Percentiles rank a stretch among this genome's conserved stretches.
Evolutionary conservation across 2,329 filamentous ascomycete genomes (phyloP).

Genomic region (Fusarium sp.): DNA sequence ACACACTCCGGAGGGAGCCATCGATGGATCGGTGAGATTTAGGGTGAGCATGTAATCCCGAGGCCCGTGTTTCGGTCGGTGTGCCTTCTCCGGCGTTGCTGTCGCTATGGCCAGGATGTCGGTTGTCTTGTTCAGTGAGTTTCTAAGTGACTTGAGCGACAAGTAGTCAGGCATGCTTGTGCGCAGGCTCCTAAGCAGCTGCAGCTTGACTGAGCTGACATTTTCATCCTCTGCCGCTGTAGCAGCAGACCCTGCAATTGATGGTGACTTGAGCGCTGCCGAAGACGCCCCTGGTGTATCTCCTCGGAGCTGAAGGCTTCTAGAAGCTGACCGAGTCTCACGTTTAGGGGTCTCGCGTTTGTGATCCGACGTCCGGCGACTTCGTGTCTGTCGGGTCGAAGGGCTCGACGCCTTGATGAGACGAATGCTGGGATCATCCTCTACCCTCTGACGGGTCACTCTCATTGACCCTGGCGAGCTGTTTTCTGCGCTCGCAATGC

Average conservation of each 20-base stretch:
- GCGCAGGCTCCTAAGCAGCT: slow-evolving; percentile 60
- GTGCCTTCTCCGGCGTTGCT: slow-evolving; percentile 61
- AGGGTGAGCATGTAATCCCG: slow-evolving; percentile 71
- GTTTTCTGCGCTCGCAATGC: slow-evolving; percentile 23
- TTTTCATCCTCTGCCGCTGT: slow-evolving; percentile 43
- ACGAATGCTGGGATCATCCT: slow-evolving; percentile 43
- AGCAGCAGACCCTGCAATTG: slow-evolving; percentile 42
- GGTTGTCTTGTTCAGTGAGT: slow-evolving; percentile 60
- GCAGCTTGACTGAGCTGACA: slow-evolving; percentile 56
- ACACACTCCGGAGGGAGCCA: slow-evolving; percentile 61
- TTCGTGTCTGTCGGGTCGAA: slow-evolving; percentile 39
- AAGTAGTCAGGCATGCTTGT: slow-evolving; percentile 66
- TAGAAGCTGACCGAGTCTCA: slow-evolving; percentile 41
- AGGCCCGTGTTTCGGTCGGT: slow-evolving; percentile 68
- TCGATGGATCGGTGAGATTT: slow-evolving; percentile 67
- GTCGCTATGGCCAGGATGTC: slow-evolving; percentile 69
- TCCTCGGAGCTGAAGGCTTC: slow-evolving; percentile 31
- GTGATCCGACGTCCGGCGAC: slow-evolving; percentile 39
- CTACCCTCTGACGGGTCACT: slow-evolving; percentile 46
- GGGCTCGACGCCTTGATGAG: slow-evolving; percentile 41
- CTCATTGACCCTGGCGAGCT: slow-evolving; percentile 40
- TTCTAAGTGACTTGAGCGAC: slow-evolving; percentile 64
- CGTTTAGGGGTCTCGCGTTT: slow-evolving; percentile 38
- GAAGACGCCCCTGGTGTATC: slow-evolving; percentile 39
- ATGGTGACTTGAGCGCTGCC: slow-evolving; percentile 45